Evolutionary conservation across 1,284 basidiomycete genomes (phyloP).

Genomic region (Cutaneotrichosporon cavernicola): DNA sequence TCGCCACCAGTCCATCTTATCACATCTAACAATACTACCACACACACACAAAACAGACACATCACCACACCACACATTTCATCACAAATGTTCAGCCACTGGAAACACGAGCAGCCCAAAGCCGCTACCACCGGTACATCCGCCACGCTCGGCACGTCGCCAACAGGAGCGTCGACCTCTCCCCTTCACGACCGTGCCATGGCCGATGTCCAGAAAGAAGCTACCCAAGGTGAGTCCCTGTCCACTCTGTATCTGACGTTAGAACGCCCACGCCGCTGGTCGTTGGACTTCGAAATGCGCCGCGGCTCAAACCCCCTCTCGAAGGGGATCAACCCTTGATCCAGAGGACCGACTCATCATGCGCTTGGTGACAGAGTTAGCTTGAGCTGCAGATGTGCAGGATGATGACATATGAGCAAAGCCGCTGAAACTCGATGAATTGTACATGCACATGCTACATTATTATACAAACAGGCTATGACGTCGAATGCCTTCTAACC

Average conservation of each 20-base stretch:
- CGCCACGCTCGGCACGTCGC: neutral
- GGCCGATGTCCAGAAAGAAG: neutral
- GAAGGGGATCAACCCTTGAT: slow-evolving; percentile 4
- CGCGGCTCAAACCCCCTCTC: neutral
- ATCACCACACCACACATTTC: too few relatives aligned
- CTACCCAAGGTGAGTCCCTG: neutral
- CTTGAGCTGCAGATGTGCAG: neutral
- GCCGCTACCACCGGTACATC: neutral
- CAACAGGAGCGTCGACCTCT: neutral
- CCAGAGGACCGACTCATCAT: neutral
- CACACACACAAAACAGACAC: too few relatives aligned
- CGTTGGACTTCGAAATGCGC: neutral
- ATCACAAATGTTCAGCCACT: neutral
- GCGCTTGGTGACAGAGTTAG: neutral
- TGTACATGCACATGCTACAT: slow-evolving; percentile 1
- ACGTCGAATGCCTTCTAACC: neutral
- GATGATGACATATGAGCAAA: neutral
- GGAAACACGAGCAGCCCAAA: neutral
- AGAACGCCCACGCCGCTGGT: neutral
- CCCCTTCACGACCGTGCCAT: neutral
- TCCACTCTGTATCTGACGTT: neutral
- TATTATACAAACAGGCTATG: neutral
- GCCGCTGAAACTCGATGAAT: neutral
- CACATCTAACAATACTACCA: too few relatives aligned
- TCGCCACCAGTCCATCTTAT: too few relatives aligned